Conservation (phyloP, 2,329 filamentous ascomycete genomes). For the Cercospora sp. region DNA sequence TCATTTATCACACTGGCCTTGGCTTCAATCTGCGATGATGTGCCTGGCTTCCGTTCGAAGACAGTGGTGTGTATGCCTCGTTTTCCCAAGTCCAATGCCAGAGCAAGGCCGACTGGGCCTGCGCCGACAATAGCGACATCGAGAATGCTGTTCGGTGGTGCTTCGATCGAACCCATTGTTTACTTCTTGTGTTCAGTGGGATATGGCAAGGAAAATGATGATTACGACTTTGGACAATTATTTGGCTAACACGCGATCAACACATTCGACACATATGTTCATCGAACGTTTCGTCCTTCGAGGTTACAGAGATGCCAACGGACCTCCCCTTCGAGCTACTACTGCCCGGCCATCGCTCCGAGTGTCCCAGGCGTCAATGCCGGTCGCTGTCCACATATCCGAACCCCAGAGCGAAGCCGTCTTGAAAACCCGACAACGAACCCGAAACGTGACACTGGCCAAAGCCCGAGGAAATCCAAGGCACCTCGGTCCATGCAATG, state of each 20-base stretch:
- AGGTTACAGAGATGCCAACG: not conserved
- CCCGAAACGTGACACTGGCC: not conserved
- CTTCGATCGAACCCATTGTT: not conserved
- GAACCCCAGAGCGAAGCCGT: not conserved
- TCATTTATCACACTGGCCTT: constrained; percentile 13
- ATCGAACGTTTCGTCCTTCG: not conserved
- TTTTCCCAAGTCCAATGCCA: constrained; percentile 7
- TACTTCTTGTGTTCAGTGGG: not conserved
- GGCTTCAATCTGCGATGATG: constrained; percentile 2
- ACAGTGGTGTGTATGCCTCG: constrained; percentile 6
- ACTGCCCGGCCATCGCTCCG: not conserved
- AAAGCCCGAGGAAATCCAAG: not conserved
- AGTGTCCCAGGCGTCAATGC: not conserved
- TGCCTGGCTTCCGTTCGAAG: constrained; percentile 9
- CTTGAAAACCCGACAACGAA: not conserved
- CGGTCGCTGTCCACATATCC: not conserved
- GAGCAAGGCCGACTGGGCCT: constrained; percentile 9
- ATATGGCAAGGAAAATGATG: not conserved
- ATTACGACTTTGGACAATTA: not conserved
- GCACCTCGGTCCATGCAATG: not conserved
- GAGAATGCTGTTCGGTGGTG: not conserved
- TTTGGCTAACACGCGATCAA: not conserved
- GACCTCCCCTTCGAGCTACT: not conserved
- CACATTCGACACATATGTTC: not conserved
- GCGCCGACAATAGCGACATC: constrained; percentile 10